A percentile compares a stretch with the other conserved stretches of the same genome.
These are phyloP conservation scores for Daldinia childiae DNA, from an alignment of 495 filamentous ascomycete genomes.

Conservation along the genomic window DNA sequence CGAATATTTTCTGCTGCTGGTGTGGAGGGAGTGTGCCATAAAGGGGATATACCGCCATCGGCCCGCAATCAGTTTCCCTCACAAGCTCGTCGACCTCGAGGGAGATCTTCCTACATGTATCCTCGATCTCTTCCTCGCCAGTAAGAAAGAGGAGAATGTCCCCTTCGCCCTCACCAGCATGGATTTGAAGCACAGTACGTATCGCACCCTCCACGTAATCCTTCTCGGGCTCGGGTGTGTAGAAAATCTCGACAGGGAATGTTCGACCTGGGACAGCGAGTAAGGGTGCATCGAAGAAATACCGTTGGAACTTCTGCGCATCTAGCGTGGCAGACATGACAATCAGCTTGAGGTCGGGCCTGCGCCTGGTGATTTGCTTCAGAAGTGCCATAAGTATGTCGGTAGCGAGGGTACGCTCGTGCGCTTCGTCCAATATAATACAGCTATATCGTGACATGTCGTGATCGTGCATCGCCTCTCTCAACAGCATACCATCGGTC, in stretches of 20 bases:
- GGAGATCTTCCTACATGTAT: constrained; percentile 88
- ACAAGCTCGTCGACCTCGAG: constrained; percentile 92
- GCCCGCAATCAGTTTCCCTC: constrained; percentile 88
- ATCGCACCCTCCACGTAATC: constrained; percentile 97
- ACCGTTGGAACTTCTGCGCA: constrained; percentile 97
- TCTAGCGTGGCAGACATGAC: constrained; percentile 99
- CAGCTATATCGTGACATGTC: constrained; percentile 91
- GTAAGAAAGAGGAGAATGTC: constrained; percentile 97
- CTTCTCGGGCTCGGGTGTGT: constrained; percentile 93
- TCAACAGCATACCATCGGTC: constrained; percentile 98
- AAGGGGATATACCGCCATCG: constrained; percentile 88
- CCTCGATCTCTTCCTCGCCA: constrained; percentile 99
- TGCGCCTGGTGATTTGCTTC: constrained; percentile 80
- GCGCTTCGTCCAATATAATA: constrained; percentile 98
- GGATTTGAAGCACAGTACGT: constrained; percentile 94
- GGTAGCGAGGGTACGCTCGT: constrained; percentile 94
- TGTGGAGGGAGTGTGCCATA: constrained; percentile 92
- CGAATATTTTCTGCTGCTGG: constrained; percentile 95
- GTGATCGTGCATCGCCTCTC: constrained; percentile 98
- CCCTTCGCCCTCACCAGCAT: constrained; percentile 89
- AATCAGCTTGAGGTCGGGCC: constrained; percentile 92
- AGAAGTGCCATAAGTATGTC: constrained; percentile 96
- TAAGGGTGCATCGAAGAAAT: constrained; percentile 93
- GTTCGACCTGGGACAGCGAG: constrained; percentile 96
- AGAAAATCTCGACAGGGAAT: constrained; percentile 97